Conservation (phyloP, 2,329 filamentous ascomycete species). For the Bipolaris bicolor region DNA sequence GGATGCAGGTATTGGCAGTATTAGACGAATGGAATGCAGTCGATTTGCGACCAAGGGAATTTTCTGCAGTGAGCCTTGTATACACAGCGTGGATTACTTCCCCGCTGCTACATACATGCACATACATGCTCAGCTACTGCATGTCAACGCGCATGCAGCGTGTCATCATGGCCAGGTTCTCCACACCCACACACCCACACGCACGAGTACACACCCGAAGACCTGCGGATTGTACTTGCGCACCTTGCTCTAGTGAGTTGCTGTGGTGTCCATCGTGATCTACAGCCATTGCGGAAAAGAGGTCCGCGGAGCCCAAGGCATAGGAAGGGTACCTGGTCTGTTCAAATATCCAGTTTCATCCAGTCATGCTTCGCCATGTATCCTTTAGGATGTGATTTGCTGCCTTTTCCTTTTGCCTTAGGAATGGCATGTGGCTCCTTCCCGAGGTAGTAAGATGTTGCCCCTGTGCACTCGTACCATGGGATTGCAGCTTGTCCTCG, state of each 20-base stretch:
- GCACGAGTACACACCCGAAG: not conserved
- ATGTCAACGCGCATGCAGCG: slow-evolving; percentile 5
- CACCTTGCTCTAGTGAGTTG: not conserved
- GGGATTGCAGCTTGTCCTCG: not conserved
- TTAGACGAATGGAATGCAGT: not conserved
- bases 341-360: not conserved
- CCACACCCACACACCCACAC: not conserved
- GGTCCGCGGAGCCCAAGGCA: not conserved
- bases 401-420: not conserved
- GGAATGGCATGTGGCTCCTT: not conserved
- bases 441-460: not conserved
- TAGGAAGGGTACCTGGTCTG: slow-evolving; percentile 2
- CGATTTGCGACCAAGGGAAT: not conserved
- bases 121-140: slow-evolving; percentile 5
- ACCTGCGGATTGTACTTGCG: not conserved
- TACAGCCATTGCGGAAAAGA: not conserved
- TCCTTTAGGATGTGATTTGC: not conserved
- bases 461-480: not conserved
- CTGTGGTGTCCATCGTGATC: not conserved
- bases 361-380: slow-evolving; percentile 4
- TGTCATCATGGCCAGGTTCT: slow-evolving; percentile 4
- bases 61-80: not conserved
- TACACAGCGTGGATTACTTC: not conserved
- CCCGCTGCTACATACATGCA: not conserved
- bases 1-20: not conserved